A percentile compares a stretch with the other conserved stretches of the same genome.
Evolutionary conservation across 345 rosid genomes (phyloP).

Genomic region (Bretschneidera sinensis): DNA sequence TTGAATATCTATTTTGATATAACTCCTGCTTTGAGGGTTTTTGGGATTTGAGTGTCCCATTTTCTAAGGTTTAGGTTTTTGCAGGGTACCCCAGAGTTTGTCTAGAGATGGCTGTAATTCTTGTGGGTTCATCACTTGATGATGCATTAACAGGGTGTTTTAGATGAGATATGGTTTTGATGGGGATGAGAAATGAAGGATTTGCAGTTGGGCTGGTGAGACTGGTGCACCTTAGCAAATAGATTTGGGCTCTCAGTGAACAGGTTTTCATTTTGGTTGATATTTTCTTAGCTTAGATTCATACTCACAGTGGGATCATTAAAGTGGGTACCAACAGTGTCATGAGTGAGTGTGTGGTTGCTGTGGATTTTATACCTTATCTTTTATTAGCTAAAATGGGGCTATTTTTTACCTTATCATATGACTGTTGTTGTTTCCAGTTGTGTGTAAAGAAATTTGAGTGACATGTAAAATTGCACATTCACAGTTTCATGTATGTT

Average conservation of each 20-base stretch:
- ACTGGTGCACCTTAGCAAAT: constrained; percentile 9
- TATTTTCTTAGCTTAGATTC: not conserved
- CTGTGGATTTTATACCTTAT: constrained; percentile 2
- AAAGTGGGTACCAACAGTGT: too few species aligned
- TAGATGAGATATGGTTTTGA: too few species aligned
- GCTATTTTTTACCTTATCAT: too few species aligned
- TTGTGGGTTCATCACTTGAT: constrained; percentile 12
- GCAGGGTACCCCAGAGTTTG: not conserved
- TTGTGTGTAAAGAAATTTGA: too few species aligned
- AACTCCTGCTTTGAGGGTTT: constrained; percentile 8
- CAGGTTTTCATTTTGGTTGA: constrained; percentile 30
- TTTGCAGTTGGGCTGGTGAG: constrained; percentile 10
- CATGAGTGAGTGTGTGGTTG: constrained; percentile 10
- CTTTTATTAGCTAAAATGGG: not conserved
- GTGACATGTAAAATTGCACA: too few species aligned
- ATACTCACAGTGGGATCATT: not conserved
- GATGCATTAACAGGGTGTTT: too few species aligned
- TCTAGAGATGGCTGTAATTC: not conserved
- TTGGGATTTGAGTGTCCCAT: constrained; percentile 1
- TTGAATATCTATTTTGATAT: constrained; percentile 25
- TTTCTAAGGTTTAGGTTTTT: not conserved
- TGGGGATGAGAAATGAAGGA: constrained; percentile 3
- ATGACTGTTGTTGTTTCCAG: too few species aligned
- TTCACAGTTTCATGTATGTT: too few species aligned
- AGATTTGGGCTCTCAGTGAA: constrained; percentile 20